Conservation (phyloP, 2,329 filamentous ascomycete species). For the Colletotrichum gloeosporioides region DNA sequence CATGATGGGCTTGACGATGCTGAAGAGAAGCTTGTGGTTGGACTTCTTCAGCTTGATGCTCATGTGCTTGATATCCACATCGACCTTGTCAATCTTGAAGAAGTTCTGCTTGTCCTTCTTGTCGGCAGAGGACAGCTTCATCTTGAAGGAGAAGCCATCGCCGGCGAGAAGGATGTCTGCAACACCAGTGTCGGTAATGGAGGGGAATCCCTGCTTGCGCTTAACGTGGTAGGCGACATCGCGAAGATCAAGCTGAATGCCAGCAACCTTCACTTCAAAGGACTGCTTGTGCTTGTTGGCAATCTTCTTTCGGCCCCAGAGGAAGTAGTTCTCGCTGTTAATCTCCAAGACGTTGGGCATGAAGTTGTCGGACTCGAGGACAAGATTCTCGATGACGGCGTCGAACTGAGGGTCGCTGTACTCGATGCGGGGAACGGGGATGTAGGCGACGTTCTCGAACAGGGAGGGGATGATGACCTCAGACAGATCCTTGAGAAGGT, state of each 20-base stretch:
- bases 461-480: constrained; percentile 84
- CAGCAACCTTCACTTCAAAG: constrained; percentile 82
- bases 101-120: constrained; percentile 79
- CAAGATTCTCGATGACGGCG: constrained; percentile 89
- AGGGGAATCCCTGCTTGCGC: constrained; percentile 91
- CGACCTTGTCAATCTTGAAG: constrained; percentile 92
- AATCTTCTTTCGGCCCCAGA: constrained; percentile 90
- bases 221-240: constrained; percentile 96
- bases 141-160: constrained; percentile 88
- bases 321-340: constrained; percentile 90
- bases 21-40: constrained; percentile 91
- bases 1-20: constrained; percentile 84
- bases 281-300: constrained; percentile 78
- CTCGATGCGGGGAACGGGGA: constrained; percentile 94
- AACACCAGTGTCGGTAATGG: constrained; percentile 85
- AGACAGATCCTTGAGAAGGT: constrained; percentile 86
- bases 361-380: constrained; percentile 95
- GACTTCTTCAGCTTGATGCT: constrained; percentile 93
- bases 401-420: constrained; percentile 86
- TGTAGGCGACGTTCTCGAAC: constrained; percentile 86
- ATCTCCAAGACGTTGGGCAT: constrained; percentile 92
- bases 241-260: constrained; percentile 89
- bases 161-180: constrained; percentile 89
- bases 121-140: constrained; percentile 84
- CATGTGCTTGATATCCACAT: constrained; percentile 81